Percentiles rank a stretch among this genome's conserved stretches.
Conservation (phyloP, 2,329 filamentous ascomycete genomes). For the Cytospora piceicola region DNA sequence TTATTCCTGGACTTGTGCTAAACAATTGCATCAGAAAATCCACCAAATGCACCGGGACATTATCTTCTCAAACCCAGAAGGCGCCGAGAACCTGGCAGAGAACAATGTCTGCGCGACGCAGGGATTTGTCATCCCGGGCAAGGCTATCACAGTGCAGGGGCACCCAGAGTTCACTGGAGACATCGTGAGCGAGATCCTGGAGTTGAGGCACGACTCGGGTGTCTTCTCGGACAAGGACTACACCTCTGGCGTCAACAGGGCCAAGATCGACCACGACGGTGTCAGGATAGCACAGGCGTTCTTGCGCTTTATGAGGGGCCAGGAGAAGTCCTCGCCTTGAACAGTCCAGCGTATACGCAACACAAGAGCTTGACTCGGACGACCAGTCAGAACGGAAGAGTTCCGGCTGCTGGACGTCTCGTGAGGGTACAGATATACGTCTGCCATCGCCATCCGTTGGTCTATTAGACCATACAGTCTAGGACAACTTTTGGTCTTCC, state of each 20-base stretch:
- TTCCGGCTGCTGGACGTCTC: constrained; percentile 43
- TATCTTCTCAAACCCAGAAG: constrained; percentile 65
- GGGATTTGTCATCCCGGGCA: constrained; percentile 71
- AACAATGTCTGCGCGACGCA: constrained; percentile 74
- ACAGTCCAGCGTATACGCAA: not conserved
- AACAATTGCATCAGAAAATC: constrained; percentile 44
- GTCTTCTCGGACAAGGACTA: constrained; percentile 73
- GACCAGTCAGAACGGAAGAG: constrained; percentile 21
- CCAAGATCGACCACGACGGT: constrained; percentile 74
- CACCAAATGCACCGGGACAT: constrained; percentile 89
- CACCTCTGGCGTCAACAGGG: constrained; percentile 68
- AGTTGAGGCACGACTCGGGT: constrained; percentile 65
- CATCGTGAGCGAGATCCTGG: constrained; percentile 72
- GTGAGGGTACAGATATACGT: constrained; percentile 60
- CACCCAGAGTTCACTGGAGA: constrained; percentile 81
- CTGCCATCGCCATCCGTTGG: constrained; percentile 64
- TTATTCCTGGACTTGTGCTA: not conserved
- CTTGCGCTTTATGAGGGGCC: constrained; percentile 70
- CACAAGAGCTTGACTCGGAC: not conserved
- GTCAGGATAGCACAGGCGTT: constrained; percentile 75
- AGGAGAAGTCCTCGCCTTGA: constrained; percentile 28
- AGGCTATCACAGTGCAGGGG: constrained; percentile 78
- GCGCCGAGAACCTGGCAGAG: constrained; percentile 65
- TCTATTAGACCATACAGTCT: not conserved
- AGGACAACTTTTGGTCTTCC: not conserved